These are phyloP conservation scores for Wickerhamiella kazuoi DNA, from an alignment of 805 yeast species.

Conservation along the genomic window DNA sequence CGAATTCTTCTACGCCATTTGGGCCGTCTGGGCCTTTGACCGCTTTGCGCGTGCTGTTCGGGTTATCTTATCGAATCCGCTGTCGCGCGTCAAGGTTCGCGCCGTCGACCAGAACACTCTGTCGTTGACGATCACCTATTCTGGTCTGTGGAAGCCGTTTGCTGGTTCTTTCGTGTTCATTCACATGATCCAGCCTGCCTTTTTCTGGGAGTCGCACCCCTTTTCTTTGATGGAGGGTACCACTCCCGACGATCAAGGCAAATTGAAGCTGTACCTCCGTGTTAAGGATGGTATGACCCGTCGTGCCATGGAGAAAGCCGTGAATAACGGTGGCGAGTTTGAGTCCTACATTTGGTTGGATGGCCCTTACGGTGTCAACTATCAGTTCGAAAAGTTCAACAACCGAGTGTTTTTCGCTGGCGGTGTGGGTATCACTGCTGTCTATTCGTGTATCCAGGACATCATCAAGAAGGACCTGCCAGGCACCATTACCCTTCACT, in stretches of 20 bases:
- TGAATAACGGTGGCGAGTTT: constrained; percentile 17
- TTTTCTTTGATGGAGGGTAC: constrained; percentile 27
- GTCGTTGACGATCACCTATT: constrained; percentile 20
- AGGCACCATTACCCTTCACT: constrained; percentile 24
- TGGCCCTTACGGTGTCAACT: constrained; percentile 44
- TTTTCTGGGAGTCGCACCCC: constrained; percentile 56
- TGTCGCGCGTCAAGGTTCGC: constrained; percentile 11
- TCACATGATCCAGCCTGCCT: constrained; percentile 21
- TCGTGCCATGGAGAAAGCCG: constrained; percentile 12
- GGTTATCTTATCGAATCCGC: constrained; percentile 35
- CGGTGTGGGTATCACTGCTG: constrained; percentile 44
- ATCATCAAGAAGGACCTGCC: constrained; percentile 11
- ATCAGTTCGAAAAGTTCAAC: constrained; percentile 20
- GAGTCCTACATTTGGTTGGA: constrained; percentile 28
- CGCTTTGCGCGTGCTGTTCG: constrained; percentile 39
- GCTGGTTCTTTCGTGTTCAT: constrained; percentile 45
- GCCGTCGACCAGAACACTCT: constrained; percentile 11
- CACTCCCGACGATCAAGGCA: constrained; percentile 5
- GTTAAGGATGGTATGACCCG: constrained; percentile 38
- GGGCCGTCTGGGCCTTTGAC: constrained; percentile 58
- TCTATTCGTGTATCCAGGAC: constrained; percentile 27
- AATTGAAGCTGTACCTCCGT: constrained; percentile 11
- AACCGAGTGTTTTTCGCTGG: constrained; percentile 32
- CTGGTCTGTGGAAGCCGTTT: constrained; percentile 29
- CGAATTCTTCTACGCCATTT: constrained; percentile 33